Conservation (phyloP, 192 early-diverging fungal species). For the Spizellomyces sp. region DNA sequence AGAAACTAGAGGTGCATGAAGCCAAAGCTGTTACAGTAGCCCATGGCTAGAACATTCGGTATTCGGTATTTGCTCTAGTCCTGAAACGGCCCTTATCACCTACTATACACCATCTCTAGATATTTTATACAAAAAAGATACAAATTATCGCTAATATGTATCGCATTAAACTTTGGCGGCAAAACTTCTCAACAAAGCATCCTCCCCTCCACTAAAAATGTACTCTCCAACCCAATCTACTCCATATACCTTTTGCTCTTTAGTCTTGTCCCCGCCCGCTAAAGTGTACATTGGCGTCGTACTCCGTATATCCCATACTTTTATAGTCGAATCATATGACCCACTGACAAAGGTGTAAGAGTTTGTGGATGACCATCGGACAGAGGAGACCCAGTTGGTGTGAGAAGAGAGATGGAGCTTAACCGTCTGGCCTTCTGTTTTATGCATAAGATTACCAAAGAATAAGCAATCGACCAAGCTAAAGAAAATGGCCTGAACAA, state of each 20-base stretch:
- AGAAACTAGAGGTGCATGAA: no score
- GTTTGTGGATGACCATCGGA: conserved; percentile 81
- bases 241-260: conserved; percentile 66
- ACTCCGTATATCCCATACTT: conserved; percentile 95
- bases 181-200: conserved; percentile 56
- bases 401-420: conserved; percentile 79
- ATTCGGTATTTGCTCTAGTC: no score
- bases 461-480: not conserved
- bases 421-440: conserved; percentile 69
- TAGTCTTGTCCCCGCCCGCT: conserved; percentile 39
- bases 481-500: not conserved
- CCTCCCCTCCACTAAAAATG: conserved; percentile 79
- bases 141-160: not conserved
- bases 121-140: no score
- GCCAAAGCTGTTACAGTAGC: no score
- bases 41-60: no score
- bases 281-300: conserved; percentile 82
- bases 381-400: conserved; percentile 79
- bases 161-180: not conserved
- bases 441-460: conserved; percentile 7
- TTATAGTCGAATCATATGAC: conserved; percentile 85
- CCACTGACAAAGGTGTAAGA: conserved; percentile 76
- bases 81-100: no score
- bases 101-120: no score
- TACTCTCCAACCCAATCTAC: conserved; percentile 70